Evolutionary conservation across 1,284 basidiomycete genomes (phyloP).

Genomic region (Ceratobasidium papillatum): DNA sequence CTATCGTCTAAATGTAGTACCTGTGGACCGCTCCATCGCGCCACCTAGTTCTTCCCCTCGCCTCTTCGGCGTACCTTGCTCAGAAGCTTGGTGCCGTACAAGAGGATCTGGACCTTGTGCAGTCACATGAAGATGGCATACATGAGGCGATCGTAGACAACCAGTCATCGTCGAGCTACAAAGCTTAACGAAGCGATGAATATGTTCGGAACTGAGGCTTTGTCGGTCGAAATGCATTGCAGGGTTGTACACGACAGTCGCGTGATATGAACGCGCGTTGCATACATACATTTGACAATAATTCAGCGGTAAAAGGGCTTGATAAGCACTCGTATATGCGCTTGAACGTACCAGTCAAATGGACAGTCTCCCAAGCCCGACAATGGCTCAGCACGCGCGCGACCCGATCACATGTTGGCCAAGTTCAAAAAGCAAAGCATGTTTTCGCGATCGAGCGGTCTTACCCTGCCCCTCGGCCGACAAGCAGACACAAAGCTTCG

Average conservation of each 20-base stretch:
- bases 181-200: neutral
- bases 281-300: neutral
- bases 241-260: neutral
- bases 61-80: neutral
- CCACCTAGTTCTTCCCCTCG: neutral
- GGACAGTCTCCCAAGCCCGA: constrained; percentile 5
- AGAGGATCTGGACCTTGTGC: neutral
- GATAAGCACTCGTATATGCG: neutral
- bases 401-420: neutral
- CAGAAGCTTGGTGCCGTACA: neutral
- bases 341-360: neutral
- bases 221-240: neutral
- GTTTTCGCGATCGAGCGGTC: neutral
- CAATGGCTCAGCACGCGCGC: constrained; percentile 17
- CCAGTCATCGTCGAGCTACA: neutral
- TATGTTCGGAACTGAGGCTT: neutral
- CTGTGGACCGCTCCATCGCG: neutral
- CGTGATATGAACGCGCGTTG: neutral
- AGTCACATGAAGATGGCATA: constrained; percentile 12
- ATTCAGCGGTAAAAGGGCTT: neutral
- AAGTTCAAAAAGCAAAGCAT: neutral
- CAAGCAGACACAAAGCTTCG: neutral
- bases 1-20: neutral
- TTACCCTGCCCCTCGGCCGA: neutral
- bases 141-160: neutral